Conservation (phyloP, 345 rosid species). For the Boechera stricta region DNA sequence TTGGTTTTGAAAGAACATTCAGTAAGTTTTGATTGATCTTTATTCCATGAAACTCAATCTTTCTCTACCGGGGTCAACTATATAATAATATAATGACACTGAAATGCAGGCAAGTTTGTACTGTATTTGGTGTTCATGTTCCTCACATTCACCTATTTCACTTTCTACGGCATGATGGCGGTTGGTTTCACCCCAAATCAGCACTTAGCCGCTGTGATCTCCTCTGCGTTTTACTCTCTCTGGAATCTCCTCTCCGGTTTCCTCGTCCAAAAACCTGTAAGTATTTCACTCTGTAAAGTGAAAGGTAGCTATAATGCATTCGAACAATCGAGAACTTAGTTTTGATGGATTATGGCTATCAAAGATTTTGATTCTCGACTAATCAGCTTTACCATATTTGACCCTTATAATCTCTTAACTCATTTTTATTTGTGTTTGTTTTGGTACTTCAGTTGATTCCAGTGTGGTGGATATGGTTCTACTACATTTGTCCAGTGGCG, state of each 20-base stretch:
- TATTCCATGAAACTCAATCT: not conserved
- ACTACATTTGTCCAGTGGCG: constrained; percentile 78
- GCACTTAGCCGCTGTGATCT: constrained; percentile 79
- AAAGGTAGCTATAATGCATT: not conserved
- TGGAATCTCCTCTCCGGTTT: constrained; percentile 94
- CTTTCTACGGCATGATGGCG: constrained; percentile 94
- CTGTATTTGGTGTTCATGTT: constrained; percentile 80
- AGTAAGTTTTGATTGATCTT: constrained; percentile 51
- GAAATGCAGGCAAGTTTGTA: constrained; percentile 71
- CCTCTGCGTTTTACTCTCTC: constrained; percentile 88
- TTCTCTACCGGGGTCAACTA: not conserved
- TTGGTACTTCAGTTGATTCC: constrained; percentile 62
- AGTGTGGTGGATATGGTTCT: constrained; percentile 97
- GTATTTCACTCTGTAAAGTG: constrained; percentile 33
- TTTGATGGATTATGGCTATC: not conserved
- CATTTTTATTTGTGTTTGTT: not conserved
- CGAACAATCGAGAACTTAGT: not conserved
- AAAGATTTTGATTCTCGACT: not conserved
- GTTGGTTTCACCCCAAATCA: constrained; percentile 85
- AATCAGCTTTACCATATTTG: not conserved
- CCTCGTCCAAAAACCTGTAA: constrained; percentile 79
- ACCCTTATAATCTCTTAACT: not conserved
- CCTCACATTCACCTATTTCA: constrained; percentile 89
- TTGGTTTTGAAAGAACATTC: constrained; percentile 72
- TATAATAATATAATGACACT: not conserved